phyloP scores from a whole-genome alignment of 495 filamentous ascomycete species.

The Xylaria acuta region DNA sequence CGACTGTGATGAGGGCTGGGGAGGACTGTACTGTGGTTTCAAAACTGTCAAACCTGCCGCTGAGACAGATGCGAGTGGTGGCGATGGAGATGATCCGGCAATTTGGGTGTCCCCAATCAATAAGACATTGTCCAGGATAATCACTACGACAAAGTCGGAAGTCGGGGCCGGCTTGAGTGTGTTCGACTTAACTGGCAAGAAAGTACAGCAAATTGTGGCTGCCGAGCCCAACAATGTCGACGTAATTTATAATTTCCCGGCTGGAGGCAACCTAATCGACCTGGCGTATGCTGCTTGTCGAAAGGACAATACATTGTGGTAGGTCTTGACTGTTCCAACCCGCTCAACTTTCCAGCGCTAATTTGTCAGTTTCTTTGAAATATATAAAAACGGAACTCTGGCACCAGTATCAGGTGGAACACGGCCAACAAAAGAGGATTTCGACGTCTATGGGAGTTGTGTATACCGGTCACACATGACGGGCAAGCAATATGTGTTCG shows the following conservation, averaged over 20 bases:
- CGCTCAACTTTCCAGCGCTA: neutral
- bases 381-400: conserved; percentile 38
- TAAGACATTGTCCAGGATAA: conserved; percentile 40
- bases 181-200: conserved; percentile 43
- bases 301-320: conserved; percentile 44
- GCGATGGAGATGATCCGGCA: conserved; percentile 45
- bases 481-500: conserved; percentile 46
- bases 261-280: conserved; percentile 36
- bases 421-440: conserved; percentile 40
- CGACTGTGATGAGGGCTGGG: conserved; percentile 39
- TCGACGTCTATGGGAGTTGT: conserved; percentile 38
- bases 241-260: conserved; percentile 44
- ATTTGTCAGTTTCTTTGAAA: conserved; percentile 41
- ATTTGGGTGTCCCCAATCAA: conserved; percentile 44
- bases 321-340: conserved; percentile 5
- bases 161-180: conserved; percentile 40
- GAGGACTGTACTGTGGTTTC: conserved; percentile 43
- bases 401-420: conserved; percentile 37
- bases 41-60: conserved; percentile 37
- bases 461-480: conserved; percentile 36
- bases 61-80: conserved; percentile 43
- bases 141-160: conserved; percentile 44
- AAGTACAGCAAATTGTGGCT: conserved; percentile 36
- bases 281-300: conserved; percentile 44
- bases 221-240: conserved; percentile 48